Base-by-base conservation (phyloP, 768 basidiomycete genomes). In the Naematelia encephala region DNA sequence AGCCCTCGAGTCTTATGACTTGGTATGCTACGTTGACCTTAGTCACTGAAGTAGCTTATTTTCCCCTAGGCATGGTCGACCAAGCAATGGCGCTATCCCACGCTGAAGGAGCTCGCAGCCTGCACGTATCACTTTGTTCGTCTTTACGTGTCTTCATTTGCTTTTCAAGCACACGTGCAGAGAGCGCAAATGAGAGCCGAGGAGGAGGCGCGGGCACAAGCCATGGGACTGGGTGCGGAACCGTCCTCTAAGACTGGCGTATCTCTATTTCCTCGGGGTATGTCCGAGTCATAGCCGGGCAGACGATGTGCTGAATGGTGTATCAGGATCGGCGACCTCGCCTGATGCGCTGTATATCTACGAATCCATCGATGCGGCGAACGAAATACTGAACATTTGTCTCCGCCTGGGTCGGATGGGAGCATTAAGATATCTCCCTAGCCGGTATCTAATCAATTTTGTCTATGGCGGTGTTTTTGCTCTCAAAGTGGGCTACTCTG, bases 381-480 rank as follows among this genome's bases (percentile, higher is more conserved):
- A 64, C 26, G 67, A 75, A 34, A 62, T 75, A 16, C 53, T 75
- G 19, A 43, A 60, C 19, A 72, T 72, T 19, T 72, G 69, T 26
- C 54, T 73, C 12, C 50, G 67, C 22, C 56, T 75, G 1, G 66
- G 60, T 19, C 68, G 71, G 27, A 60, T 65, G 60, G 74, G 69
- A 5, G 62, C 58, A 5, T 51, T 75, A 22, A 54, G 59, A 10
- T 70, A 67, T 48, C 56, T 75, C 23, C 74, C 74, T 10, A 66
- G 64, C n/a, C 54, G 74, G 29, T 75, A 69, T 34, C 57, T 75
- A 19, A 68, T 71, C 49, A 73, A 73, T 51, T 71, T 73, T 60
- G 67, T 67, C 10, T 75, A 70, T 56, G 72, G 63, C 11, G 74
- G 69, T 8, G 72, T 73, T 2, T 75, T 75, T 45, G 63, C 72